Evolutionary conservation across 2,329 filamentous ascomycete species (phyloP), one percentile per base, ranked within the genome.

Genomic region (Ampelomyces quisqualis): DNA sequence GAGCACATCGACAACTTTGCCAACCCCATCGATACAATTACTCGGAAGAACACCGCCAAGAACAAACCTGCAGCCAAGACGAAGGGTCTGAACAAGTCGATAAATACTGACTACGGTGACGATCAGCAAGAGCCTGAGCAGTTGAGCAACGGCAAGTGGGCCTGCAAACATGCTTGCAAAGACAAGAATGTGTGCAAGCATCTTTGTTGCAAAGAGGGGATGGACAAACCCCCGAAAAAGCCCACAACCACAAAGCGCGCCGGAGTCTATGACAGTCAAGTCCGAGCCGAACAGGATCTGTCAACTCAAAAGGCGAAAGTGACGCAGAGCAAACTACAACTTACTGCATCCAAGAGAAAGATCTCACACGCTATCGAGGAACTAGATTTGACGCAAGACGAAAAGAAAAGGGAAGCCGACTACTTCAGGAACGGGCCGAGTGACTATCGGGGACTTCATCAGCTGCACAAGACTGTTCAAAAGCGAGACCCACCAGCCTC

Each of bases 81-180:
- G 1, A 55, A 49, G 17, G 13, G 14, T 11, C 26, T 6, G 6
- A 20, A 24, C 2, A 51, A 47, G 30, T 17, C 15, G 6, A 14
- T 19, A 29, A 36, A 35, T 23, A 35, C 40, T 49, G 10, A 17
- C 45, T 13, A 31, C 31, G 45, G 44, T 23, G 38, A 45, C 21
- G 20, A 44, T 30, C 31, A 45, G 18, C 48, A 53, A 22, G 68
- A 76, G 32, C 75, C 81, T 4, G 61, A 69, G 1, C 76, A 75
- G 52, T 75, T 90, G 46, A 66, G 73, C 0, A 90, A 87, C 57
- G 86, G 86, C 0, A 86, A 77, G 57, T 90, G 84, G 81, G 76
- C 77, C 23, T 91, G 87, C 67, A 85, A 85, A 43, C 87, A 91
- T 58, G 66, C 66, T 13, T 90, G 87, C 69, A 81, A 78, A 53